Evolutionary conservation across 768 basidiomycete genomes (phyloP), one percentile per base, ranked within the genome.

Genomic region (Agrocybe pediades): DNA sequence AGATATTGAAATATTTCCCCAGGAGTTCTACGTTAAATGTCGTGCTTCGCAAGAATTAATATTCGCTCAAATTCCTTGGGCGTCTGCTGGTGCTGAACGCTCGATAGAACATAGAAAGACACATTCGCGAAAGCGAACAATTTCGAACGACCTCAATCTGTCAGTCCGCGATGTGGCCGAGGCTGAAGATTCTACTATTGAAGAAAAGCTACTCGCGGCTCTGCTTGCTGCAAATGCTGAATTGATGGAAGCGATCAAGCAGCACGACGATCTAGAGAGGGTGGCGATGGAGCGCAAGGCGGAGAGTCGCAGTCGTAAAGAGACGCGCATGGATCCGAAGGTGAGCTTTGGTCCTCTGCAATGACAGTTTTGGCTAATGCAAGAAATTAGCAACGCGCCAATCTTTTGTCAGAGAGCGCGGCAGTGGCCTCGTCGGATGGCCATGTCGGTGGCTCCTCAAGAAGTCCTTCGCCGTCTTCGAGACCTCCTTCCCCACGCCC

Each of bases 1-100:
- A 27, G 36, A 15, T 26, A 23, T n/a, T 21, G 20, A 49, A 15
- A 25, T 8, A 52, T 39, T 15, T n/a, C 29, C 52, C 33, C 65
- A 96, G 92, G 94, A 95, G 71, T 95, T 94, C 63, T 83, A 90
- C 61, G 62, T 68, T 15, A 90, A 91, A 63, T 94, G 92, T 65
- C 79, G 83, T 25, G 77, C 82, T 2, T 93, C 91, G 2, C 92
- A 93, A 68, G 93, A 94, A 55, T 79, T 95, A 9, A 84, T 96
- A 23, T 87, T 77, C 58, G 85, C 88, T 9, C 94, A 95, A 69
- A 94, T 97, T 61, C 85, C 89, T 6, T 96, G 95, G 94, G 95
- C 95, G 3, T 81, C 85, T 19, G 86, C 92, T 1, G 82, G 86
- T 13, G 93, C 93, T 1, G 87, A 89, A 60, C 83, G 83, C 42